Conservation (phyloP, 2,329 filamentous ascomycete species). For the Cadophora malorum region DNA sequence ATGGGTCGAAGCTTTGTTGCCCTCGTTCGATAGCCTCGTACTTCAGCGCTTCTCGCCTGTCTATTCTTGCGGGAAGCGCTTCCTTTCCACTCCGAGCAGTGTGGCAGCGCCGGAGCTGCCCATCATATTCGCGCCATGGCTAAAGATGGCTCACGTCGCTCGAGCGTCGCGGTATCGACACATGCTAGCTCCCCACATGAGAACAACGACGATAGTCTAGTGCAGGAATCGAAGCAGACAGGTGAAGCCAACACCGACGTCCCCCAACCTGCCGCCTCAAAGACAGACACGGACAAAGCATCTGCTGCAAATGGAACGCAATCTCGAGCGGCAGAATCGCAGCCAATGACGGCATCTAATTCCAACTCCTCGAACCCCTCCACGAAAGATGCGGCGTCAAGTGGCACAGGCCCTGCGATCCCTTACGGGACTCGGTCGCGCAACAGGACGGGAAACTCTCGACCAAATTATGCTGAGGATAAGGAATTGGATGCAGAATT, state of each 20-base stretch:
- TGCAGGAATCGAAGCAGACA: slow-evolving; percentile 28
- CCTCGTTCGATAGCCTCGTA: slow-evolving; percentile 43
- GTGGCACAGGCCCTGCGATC: slow-evolving; percentile 43
- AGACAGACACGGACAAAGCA: slow-evolving; percentile 27
- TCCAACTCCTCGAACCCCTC: slow-evolving; percentile 53
- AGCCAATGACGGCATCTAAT: slow-evolving; percentile 57
- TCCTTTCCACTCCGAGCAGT: slow-evolving; percentile 29
- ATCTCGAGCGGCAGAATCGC: slow-evolving; percentile 44
- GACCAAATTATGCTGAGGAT: slow-evolving; percentile 95
- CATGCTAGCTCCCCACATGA: slow-evolving; percentile 31
- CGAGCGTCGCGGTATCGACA: slow-evolving; percentile 38
- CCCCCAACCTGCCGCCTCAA: slow-evolving; percentile 21
- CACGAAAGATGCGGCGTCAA: slow-evolving; percentile 53
- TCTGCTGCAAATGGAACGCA: slow-evolving; percentile 28
- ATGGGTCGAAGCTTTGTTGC: slow-evolving; percentile 41
- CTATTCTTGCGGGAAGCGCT: slow-evolving; percentile 44
- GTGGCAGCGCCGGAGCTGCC: slow-evolving; percentile 13
- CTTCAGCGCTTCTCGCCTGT: slow-evolving; percentile 45
- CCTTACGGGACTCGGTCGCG: slow-evolving; percentile 94
- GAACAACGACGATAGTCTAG: slow-evolving; percentile 30
- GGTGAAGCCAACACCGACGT: slow-evolving; percentile 25
- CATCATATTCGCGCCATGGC: slow-evolving; percentile 37
- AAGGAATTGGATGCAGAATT: slow-evolving; percentile 90
- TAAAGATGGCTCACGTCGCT: slow-evolving; percentile 40
- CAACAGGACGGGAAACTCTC: slow-evolving; percentile 79